Conservation (phyloP, 106 monocot species). For the Dendrobium officinale region DNA sequence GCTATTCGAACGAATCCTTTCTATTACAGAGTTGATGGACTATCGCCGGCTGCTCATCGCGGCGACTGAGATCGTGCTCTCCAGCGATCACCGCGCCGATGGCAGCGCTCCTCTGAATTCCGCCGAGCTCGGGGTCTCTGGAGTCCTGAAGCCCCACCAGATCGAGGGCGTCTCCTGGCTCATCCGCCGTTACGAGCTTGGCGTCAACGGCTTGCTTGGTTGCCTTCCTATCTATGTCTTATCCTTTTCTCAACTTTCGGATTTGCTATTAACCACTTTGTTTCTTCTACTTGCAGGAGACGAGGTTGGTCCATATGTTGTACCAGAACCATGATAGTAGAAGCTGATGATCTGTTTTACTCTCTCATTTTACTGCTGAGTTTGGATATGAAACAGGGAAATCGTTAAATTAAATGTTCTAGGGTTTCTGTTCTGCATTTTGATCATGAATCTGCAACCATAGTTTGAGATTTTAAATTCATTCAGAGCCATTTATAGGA, state of each 20-base stretch:
- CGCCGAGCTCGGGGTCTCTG: conserved; percentile 52
- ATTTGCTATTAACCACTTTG: background rate
- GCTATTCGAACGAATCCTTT: background rate
- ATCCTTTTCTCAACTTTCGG: background rate
- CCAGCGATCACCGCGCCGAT: conserved; percentile 26
- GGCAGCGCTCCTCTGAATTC: conserved; percentile 15
- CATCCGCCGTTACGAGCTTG: conserved; percentile 66
- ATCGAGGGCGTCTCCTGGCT: conserved; percentile 90
- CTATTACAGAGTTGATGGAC: conserved; percentile 19
- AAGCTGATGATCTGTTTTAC: background rate
- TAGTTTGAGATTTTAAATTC: background rate
- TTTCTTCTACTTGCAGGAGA: conserved; percentile 45
- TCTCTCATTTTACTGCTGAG: background rate
- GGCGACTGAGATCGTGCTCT: conserved; percentile 65
- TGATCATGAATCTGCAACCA: background rate
- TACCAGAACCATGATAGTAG: background rate
- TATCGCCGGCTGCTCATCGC: conserved; percentile 58
- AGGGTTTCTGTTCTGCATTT: background rate
- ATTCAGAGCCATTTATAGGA: background rate
- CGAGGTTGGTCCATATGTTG: conserved; percentile 45
- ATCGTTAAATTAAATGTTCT: background rate
- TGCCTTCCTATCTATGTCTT: background rate
- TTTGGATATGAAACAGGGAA: background rate
- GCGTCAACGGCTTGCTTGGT: conserved; percentile 95
- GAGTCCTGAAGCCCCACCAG: conserved; percentile 77